phyloP scores from a whole-genome alignment of 2,329 filamentous ascomycete species.

The Diplodia sapinea region DNA sequence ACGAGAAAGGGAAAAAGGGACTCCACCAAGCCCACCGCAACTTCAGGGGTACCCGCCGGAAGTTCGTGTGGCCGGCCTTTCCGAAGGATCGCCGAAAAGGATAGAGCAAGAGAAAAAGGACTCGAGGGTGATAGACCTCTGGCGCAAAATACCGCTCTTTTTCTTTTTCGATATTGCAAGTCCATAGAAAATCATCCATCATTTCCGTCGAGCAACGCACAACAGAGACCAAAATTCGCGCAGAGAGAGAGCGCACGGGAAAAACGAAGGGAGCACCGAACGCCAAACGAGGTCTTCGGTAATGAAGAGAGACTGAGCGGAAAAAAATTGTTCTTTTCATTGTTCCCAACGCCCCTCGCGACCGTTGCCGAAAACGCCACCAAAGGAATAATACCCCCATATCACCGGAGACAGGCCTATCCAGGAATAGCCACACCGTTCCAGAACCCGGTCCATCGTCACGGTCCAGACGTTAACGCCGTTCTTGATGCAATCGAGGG shows the following conservation, averaged over 20 bases:
- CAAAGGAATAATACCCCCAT: background rate
- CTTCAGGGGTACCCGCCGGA: background rate
- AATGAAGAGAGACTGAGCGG: background rate
- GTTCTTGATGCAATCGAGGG: background rate
- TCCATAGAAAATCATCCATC: conserved; percentile 3
- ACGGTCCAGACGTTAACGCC: background rate
- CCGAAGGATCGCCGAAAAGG: conserved; percentile 23
- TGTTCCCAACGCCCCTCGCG: background rate
- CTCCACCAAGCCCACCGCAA: conserved; percentile 1
- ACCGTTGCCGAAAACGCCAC: conserved; percentile 10
- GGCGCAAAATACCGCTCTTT: background rate
- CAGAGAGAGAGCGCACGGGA: background rate
- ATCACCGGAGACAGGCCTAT: background rate
- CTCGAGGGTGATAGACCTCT: background rate
- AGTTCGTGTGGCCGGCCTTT: background rate
- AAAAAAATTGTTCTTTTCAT: background rate
- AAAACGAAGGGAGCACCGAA: background rate
- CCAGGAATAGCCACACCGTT: background rate
- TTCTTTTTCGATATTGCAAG: background rate
- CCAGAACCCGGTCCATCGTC: background rate
- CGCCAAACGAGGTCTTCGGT: background rate
- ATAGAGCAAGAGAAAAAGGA: background rate
- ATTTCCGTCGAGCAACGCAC: background rate
- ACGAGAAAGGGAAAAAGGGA: conserved; percentile 1
- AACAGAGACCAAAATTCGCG: background rate